A percentile compares a stretch with the other conserved stretches of the same genome.
Evolutionary conservation across 2,329 filamentous ascomycete genomes (phyloP).

Genomic region (Scytalidium sp.): DNA sequence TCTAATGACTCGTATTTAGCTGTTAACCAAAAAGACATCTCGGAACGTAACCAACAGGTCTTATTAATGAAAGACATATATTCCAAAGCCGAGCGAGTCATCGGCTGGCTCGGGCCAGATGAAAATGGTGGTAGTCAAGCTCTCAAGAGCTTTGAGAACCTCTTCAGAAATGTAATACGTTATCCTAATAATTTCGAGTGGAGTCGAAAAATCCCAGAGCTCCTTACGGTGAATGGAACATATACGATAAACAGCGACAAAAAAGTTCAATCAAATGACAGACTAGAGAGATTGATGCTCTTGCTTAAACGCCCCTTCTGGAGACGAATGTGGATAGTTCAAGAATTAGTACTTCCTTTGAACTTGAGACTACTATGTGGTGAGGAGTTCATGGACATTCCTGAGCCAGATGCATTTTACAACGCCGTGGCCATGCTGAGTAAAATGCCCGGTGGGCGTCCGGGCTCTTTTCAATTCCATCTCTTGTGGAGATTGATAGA

Average conservation of each 20-base stretch:
- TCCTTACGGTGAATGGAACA: neutral
- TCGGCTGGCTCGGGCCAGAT: constrained; percentile 1
- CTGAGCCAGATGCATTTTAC: neutral
- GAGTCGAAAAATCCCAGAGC: neutral
- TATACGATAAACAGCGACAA: neutral
- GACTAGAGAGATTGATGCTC: neutral
- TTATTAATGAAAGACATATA: constrained; percentile 1
- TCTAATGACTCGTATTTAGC: neutral
- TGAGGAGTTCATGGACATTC: neutral
- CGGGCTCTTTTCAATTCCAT: neutral
- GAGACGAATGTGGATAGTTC: constrained; percentile 3
- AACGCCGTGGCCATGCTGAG: neutral
- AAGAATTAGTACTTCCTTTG: constrained; percentile 1
- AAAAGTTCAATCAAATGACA: neutral
- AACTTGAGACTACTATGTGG: neutral
- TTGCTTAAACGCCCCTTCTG: constrained; percentile 1
- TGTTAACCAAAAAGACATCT: neutral
- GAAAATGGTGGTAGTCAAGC: neutral
- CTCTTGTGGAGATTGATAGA: neutral
- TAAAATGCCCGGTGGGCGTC: neutral
- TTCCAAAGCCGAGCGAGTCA: neutral
- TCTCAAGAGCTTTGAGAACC: neutral
- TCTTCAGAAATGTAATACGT: neutral
- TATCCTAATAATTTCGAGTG: neutral
- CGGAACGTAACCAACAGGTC: constrained; percentile 2